These are phyloP conservation scores for Phoma herbarum DNA, from an alignment of 2,329 filamentous ascomycete genomes.

Conservation along the genomic window DNA sequence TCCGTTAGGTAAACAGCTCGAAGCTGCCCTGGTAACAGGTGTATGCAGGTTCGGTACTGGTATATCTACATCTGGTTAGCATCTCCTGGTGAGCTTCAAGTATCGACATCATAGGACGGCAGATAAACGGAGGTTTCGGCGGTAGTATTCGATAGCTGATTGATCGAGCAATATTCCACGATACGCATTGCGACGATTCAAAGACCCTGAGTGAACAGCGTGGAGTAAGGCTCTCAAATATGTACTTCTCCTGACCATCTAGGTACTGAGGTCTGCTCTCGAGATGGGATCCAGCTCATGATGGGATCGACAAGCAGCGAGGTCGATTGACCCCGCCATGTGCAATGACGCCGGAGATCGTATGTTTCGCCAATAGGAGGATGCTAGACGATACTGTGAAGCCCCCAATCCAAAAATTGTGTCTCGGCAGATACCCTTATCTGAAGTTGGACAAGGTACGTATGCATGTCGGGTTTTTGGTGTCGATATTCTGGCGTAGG, in stretches of 20 bases:
- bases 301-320: constrained; percentile 4
- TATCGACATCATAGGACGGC: constrained; percentile 20
- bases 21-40: constrained; percentile 39
- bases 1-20: constrained; percentile 47
- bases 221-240: background rate
- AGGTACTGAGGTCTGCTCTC: constrained; percentile 6
- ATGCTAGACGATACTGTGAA: constrained; percentile 32
- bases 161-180: background rate
- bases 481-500: constrained; percentile 29
- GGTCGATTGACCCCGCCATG: constrained; percentile 40
- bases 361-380: constrained; percentile 35
- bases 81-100: constrained; percentile 12
- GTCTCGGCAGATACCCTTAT: constrained; percentile 38
- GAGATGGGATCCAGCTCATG: background rate
- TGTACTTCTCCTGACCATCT: constrained; percentile 7
- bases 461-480: constrained; percentile 13
- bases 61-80: constrained; percentile 36
- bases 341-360: constrained; percentile 33
- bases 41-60: constrained; percentile 33
- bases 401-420: constrained; percentile 28
- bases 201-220: background rate
- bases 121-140: background rate
- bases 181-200: background rate
- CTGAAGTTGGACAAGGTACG: constrained; percentile 28
- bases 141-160: background rate